Conservation (phyloP, 2,329 filamentous ascomycete species). For the Ophiostoma quercus region DNA sequence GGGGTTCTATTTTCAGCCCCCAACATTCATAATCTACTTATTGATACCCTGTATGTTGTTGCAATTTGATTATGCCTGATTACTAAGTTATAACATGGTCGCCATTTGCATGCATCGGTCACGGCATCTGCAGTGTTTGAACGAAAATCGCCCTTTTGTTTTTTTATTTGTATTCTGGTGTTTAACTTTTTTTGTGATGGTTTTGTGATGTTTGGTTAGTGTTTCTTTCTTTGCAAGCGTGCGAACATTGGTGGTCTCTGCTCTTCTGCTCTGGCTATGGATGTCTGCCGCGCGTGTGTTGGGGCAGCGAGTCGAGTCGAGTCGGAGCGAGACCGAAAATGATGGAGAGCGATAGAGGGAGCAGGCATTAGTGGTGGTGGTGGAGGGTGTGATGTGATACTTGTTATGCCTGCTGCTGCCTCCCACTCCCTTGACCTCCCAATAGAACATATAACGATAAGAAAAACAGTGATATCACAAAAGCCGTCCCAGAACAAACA, state of each 20-base stretch:
- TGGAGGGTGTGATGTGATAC: not conserved
- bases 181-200: slow-evolving; percentile 8
- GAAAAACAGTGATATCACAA: slow-evolving; percentile 21
- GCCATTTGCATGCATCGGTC: not conserved
- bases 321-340: slow-evolving; percentile 13
- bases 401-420: slow-evolving; percentile 7
- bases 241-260: not conserved
- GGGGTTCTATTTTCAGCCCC: not conserved
- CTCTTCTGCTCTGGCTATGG: not conserved
- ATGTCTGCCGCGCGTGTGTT: not conserved
- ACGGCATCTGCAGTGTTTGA: not conserved
- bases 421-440: slow-evolving; percentile 23
- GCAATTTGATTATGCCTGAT: not conserved
- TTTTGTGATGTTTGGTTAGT: slow-evolving; percentile 8
- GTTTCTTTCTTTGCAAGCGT: slow-evolving; percentile 8
- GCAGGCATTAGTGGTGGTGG: not conserved
- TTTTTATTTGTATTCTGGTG: not conserved
- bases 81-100: not conserved
- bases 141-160: slow-evolving; percentile 9
- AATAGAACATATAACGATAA: slow-evolving; percentile 14
- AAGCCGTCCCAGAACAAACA: slow-evolving; percentile 23
- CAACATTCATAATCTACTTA: not conserved
- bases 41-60: not conserved
- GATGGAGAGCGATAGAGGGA: slow-evolving; percentile 16
- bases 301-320: not conserved